phyloP scores from a whole-genome alignment of 2,329 filamentous ascomycete species.

The Scolecobasidium constrictum region DNA sequence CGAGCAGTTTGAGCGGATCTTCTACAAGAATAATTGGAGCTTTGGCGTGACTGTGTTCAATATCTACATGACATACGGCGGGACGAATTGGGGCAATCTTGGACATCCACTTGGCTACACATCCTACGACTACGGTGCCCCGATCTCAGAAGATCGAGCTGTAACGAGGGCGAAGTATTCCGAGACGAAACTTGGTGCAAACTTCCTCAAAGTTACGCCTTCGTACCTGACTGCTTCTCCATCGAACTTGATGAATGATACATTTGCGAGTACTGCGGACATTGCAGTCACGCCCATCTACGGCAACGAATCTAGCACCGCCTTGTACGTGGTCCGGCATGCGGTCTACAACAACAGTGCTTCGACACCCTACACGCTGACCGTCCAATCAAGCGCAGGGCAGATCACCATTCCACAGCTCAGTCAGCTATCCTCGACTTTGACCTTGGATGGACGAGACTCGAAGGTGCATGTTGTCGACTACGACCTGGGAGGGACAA shows the following conservation, averaged over 20 bases:
- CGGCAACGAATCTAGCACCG: conserved; percentile 35
- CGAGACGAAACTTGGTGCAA: conserved; percentile 64
- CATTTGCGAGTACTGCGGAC: conserved; percentile 26
- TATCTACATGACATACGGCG: conserved; percentile 52
- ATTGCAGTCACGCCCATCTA: conserved; percentile 53
- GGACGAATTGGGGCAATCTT: conserved; percentile 75
- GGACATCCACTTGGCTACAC: conserved; percentile 51
- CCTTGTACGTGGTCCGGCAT: conserved; percentile 58
- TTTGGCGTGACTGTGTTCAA: conserved; percentile 49
- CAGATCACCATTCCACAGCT: conserved; percentile 48
- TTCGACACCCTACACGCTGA: conserved; percentile 52
- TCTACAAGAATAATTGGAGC: conserved; percentile 51
- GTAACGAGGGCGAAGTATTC: conserved; percentile 66
- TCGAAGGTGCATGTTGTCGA: conserved; percentile 58
- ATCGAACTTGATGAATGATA: conserved; percentile 15
- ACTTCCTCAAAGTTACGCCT: conserved; percentile 63
- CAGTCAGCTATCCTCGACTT: conserved; percentile 33
- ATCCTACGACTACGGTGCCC: conserved; percentile 49
- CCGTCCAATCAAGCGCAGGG: conserved; percentile 44
- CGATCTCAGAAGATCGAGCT: conserved; percentile 58
- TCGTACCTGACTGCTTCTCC: conserved; percentile 48
- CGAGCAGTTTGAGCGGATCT: conserved; percentile 51
- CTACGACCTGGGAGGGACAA: conserved; percentile 48
- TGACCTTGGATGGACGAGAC: conserved; percentile 52
- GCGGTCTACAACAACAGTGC: conserved; percentile 50